These are phyloP conservation scores for Aspergillus affinis DNA, from an alignment of 495 filamentous ascomycete genomes.

Conservation along the genomic window DNA sequence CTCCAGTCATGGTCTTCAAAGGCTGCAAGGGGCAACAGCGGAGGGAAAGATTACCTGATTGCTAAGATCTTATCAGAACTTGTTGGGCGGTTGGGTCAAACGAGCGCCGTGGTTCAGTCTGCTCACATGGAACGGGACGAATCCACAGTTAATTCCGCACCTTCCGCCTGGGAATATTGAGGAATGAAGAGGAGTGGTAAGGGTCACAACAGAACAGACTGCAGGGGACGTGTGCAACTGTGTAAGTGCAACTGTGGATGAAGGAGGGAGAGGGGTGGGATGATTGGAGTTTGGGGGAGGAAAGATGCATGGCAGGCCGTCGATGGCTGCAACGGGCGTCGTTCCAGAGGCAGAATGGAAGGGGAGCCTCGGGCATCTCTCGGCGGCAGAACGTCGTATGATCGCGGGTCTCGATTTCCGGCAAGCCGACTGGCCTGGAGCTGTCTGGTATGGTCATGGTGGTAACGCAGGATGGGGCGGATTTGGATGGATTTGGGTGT, in stretches of 20 bases:
- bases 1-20: neutral
- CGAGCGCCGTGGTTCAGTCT: neutral
- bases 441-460: neutral
- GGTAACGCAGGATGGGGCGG: neutral
- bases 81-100: conserved; percentile 12
- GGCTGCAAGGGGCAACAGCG: neutral
- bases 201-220: neutral
- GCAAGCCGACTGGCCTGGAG: conserved; percentile 22
- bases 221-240: neutral
- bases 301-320: neutral
- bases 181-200: too few relatives aligned
- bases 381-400: conserved; percentile 36
- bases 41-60: conserved; percentile 2
- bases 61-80: conserved; percentile 14
- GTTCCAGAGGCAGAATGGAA: neutral
- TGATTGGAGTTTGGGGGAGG: neutral
- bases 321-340: neutral
- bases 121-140: conserved; percentile 5
- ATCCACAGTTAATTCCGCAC: conserved; percentile 3
- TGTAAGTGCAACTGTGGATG: neutral
- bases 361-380: conserved; percentile 17
- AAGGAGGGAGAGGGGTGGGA: neutral
- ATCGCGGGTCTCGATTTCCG: conserved; percentile 44
- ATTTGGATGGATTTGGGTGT: neutral
- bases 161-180: neutral